Percentiles rank a stretch among this genome's conserved stretches.
These are phyloP conservation scores for Clitopilus passeckerianus DNA, from an alignment of 768 basidiomycete genomes.

Conservation along the genomic window DNA sequence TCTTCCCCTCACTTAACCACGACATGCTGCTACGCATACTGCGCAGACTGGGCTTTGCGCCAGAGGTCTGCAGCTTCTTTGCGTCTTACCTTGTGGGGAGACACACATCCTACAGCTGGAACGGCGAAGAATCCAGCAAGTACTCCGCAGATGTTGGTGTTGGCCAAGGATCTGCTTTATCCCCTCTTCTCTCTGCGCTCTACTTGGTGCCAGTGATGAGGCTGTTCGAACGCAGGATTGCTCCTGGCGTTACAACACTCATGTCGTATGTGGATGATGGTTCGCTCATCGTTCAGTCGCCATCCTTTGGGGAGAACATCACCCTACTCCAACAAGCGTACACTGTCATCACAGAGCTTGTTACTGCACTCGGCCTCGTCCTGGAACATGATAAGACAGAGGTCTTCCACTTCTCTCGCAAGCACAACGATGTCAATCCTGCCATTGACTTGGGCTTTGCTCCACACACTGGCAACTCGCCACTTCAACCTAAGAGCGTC, in stretches of 20 bases:
- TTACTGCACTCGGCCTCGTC: background rate
- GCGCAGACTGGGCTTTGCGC: too few species aligned
- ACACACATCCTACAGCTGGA: too few species aligned
- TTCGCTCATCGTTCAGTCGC: background rate
- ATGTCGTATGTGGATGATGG: slow-evolving; percentile 5
- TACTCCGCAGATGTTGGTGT: too few species aligned
- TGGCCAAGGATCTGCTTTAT: too few species aligned
- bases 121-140: too few species aligned
- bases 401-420: background rate
- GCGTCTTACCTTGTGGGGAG: too few species aligned
- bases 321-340: background rate
- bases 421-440: background rate
- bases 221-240: too few species aligned
- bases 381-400: slow-evolving; percentile 1
- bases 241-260: background rate
- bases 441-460: slow-evolving; percentile 1
- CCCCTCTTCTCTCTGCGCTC: too few species aligned
- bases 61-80: too few species aligned
- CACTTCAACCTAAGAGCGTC: background rate
- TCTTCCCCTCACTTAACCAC: too few species aligned
- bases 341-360: background rate
- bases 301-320: background rate
- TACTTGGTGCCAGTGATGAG: too few species aligned
- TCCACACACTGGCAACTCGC: background rate
- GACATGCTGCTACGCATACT: too few species aligned